These are phyloP conservation scores for Calonectria henricotiae DNA, from an alignment of 2,329 filamentous ascomycete genomes.

Conservation along the genomic window DNA sequence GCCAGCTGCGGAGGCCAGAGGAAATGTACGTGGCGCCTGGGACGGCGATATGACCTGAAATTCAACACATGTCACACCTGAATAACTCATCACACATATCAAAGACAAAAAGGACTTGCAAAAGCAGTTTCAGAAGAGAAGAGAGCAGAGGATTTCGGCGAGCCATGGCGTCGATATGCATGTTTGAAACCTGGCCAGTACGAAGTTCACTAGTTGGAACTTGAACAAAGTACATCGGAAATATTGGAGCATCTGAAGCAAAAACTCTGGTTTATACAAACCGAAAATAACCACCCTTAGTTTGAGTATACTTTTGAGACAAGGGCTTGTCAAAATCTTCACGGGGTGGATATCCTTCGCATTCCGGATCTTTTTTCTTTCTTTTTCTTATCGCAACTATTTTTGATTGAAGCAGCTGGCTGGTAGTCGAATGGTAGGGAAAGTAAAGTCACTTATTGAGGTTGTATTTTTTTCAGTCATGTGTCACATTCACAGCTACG, in stretches of 20 bases:
- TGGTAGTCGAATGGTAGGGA: not conserved
- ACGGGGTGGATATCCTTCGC: not conserved
- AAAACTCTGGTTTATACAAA: not conserved
- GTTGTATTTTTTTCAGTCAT: not conserved
- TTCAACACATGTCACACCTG: slow-evolving; percentile 17
- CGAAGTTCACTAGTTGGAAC: slow-evolving; percentile 10
- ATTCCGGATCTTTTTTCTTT: not conserved
- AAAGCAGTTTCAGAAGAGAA: slow-evolving; percentile 7
- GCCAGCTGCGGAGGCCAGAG: slow-evolving; percentile 19
- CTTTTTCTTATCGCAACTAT: not conserved
- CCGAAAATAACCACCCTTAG: slow-evolving; percentile 26
- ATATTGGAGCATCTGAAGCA: slow-evolving; percentile 10
- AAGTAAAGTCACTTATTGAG: not conserved
- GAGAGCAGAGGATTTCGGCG: slow-evolving; percentile 10
- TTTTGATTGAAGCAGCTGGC: not conserved
- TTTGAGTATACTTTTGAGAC: slow-evolving; percentile 22
- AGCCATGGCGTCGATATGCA: slow-evolving; percentile 24
- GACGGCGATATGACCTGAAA: slow-evolving; percentile 32
- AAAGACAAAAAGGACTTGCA: slow-evolving; percentile 8
- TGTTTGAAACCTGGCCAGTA: slow-evolving; percentile 12
- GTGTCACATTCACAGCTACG: no score
- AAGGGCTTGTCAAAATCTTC: not conserved
- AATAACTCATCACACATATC: slow-evolving; percentile 21
- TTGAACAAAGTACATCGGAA: slow-evolving; percentile 26
- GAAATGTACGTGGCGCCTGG: slow-evolving; percentile 35